A percentile compares a stretch with the other conserved stretches of the same genome.
Conservation (phyloP, 306 rosid species). For the Lathyrus oleraceus region DNA sequence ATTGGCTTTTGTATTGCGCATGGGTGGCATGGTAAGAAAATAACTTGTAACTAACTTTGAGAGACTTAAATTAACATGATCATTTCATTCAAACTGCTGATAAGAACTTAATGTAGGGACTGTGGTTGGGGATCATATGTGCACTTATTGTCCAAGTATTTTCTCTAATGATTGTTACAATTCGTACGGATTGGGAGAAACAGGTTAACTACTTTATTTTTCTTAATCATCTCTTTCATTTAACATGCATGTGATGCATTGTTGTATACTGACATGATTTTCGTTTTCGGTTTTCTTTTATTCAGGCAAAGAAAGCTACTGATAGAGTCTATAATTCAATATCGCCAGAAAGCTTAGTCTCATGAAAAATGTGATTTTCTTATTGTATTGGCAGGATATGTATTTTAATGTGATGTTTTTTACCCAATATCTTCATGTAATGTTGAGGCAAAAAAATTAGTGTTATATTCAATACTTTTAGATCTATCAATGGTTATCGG, state of each 20-base stretch:
- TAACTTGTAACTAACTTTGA: neutral
- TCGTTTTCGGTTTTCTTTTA: neutral
- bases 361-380: neutral
- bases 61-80: neutral
- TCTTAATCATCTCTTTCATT: neutral
- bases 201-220: conserved; percentile 42
- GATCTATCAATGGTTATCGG: too few species aligned
- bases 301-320: conserved; percentile 51
- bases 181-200: conserved; percentile 68
- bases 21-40: conserved; percentile 63
- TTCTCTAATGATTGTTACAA: conserved; percentile 48
- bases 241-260: neutral
- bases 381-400: too few species aligned
- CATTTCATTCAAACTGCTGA: neutral
- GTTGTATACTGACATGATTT: neutral
- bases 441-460: too few species aligned
- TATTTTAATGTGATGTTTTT: too few species aligned
- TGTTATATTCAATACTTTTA: too few species aligned
- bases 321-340: conserved; percentile 54
- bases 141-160: conserved; percentile 65
- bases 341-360: conserved; percentile 17
- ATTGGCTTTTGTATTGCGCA: conserved; percentile 57
- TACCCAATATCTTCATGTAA: too few species aligned
- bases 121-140: conserved; percentile 74
- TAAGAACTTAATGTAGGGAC: conserved; percentile 46